A percentile compares a stretch with the other conserved stretches of the same genome.
Conservation (phyloP, 352 stramenopile species). For the Phytophthora ohioensis region DNA sequence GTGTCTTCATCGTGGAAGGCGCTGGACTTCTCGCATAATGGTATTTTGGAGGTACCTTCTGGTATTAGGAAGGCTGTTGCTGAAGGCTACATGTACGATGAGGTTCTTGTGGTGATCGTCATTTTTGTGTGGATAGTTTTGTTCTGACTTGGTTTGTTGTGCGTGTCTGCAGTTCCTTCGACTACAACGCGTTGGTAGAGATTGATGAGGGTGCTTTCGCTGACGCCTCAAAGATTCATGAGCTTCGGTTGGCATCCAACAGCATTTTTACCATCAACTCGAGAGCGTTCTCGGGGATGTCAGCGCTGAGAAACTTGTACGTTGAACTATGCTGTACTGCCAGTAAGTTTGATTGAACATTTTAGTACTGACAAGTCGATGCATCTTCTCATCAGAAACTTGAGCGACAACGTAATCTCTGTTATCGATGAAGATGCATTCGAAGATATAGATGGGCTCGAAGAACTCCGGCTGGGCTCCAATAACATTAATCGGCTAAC, state of each 20-base stretch:
- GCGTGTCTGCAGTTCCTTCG: constrained; percentile 54
- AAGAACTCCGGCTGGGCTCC: constrained; percentile 48
- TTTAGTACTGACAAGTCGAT: constrained; percentile 2
- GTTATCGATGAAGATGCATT: constrained; percentile 64
- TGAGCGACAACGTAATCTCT: constrained; percentile 80
- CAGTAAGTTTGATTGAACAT: background rate
- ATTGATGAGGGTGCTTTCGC: constrained; percentile 57
- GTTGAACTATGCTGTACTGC: constrained; percentile 17
- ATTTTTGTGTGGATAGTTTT: background rate
- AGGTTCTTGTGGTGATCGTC: background rate
- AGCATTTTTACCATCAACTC: constrained; percentile 71
- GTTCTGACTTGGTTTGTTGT: constrained; percentile 12
- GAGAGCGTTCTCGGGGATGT: constrained; percentile 64
- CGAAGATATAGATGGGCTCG: constrained; percentile 48
- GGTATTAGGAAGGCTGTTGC: constrained; percentile 49
- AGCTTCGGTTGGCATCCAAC: constrained; percentile 62
- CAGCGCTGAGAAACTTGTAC: constrained; percentile 57
- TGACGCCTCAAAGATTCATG: constrained; percentile 51
- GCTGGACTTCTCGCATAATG: constrained; percentile 66
- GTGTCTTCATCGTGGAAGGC: constrained; percentile 60
- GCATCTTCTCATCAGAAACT: constrained; percentile 41
- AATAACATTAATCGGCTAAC: constrained; percentile 63
- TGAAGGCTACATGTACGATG: constrained; percentile 65
- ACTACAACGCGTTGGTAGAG: constrained; percentile 70
- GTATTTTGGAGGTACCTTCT: constrained; percentile 46